phyloP scores from a whole-genome alignment of 176 grass and related monocot genomes.

The Aegilops tauschii region DNA sequence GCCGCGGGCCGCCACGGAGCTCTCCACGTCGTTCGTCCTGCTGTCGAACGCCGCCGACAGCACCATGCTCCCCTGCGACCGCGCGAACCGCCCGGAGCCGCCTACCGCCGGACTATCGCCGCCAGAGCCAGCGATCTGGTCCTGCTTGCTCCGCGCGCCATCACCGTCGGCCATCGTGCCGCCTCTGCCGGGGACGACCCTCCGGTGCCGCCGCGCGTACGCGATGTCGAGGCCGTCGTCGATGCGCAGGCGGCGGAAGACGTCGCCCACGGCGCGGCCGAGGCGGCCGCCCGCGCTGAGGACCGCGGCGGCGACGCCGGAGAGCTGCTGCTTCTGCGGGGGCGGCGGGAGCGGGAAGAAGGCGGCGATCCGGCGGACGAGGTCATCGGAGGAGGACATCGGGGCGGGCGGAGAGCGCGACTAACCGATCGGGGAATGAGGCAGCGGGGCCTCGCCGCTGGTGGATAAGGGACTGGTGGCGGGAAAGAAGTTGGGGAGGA shows the following conservation, averaged over 20 bases:
- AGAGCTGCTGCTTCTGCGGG: slow-evolving; percentile 41
- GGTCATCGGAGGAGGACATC: slow-evolving; percentile 27
- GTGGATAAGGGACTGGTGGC: slow-evolving; percentile 57
- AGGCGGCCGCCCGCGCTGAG: slow-evolving; percentile 50
- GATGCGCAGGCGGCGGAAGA: slow-evolving; percentile 48
- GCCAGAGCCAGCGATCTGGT: neutral
- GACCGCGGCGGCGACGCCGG: slow-evolving; percentile 40
- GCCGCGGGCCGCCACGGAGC: slow-evolving; percentile 60
- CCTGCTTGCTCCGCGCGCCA: neutral
- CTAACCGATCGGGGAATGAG: neutral
- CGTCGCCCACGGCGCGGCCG: slow-evolving; percentile 41
- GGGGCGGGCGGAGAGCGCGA: neutral
- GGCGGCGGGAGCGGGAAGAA: slow-evolving; percentile 24
- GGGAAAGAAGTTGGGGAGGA: slow-evolving; percentile 22
- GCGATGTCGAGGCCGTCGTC: slow-evolving; percentile 28
- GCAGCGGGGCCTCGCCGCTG: neutral
- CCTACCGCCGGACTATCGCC: neutral
- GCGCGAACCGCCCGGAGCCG: slow-evolving; percentile 25
- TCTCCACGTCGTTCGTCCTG: slow-evolving; percentile 59
- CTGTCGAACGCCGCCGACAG: slow-evolving; percentile 55
- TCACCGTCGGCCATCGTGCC: neutral
- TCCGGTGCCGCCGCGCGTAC: neutral
- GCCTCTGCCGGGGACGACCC: neutral
- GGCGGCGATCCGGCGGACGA: slow-evolving; percentile 18
- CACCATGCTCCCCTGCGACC: slow-evolving; percentile 51